A percentile compares a stretch with the other conserved stretches of the same genome.
phyloP scores from a whole-genome alignment of 768 basidiomycete species.

The Cystofilobasidium bisporidii region DNA sequence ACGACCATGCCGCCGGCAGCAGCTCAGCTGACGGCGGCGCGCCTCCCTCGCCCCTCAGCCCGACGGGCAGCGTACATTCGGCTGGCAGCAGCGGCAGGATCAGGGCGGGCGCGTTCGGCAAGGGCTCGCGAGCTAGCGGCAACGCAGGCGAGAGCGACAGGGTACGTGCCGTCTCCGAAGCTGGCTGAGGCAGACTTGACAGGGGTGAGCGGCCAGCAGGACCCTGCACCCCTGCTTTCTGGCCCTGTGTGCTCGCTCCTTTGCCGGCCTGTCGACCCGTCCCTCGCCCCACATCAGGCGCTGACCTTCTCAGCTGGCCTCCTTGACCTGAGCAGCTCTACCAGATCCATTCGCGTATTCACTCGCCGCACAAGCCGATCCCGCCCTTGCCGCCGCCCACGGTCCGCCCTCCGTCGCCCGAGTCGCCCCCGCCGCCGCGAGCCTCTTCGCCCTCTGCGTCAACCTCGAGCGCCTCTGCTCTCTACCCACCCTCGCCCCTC shows the following conservation, averaged over 20 bases:
- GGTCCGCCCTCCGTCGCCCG: background rate
- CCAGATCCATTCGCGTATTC: background rate
- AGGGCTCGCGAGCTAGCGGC: background rate
- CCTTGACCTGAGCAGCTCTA: conserved; percentile 14
- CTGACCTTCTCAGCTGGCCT: background rate
- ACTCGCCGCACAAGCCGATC: background rate
- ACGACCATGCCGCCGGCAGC: background rate
- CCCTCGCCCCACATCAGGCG: no score
- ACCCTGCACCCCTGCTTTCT: no score
- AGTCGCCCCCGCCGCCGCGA: background rate
- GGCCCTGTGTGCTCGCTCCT: background rate
- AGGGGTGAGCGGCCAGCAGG: no score
- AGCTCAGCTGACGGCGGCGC: background rate
- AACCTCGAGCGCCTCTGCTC: conserved; percentile 1
- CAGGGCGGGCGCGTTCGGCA: conserved; percentile 19
- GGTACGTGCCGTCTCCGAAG: no score
- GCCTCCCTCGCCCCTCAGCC: conserved; percentile 10
- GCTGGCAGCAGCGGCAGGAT: conserved; percentile 6
- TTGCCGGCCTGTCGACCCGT: background rate
- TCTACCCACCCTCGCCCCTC: conserved; percentile 13
- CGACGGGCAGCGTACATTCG: background rate
- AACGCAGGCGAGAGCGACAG: background rate
- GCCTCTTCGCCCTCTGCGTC: background rate
- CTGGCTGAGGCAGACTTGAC: no score
- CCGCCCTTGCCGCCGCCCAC: background rate